Percentiles rank a stretch among this genome's conserved stretches.
These are phyloP conservation scores for Tillandsia leiboldiana DNA, from an alignment of 176 grass and related monocot species.

Conservation along the genomic window DNA sequence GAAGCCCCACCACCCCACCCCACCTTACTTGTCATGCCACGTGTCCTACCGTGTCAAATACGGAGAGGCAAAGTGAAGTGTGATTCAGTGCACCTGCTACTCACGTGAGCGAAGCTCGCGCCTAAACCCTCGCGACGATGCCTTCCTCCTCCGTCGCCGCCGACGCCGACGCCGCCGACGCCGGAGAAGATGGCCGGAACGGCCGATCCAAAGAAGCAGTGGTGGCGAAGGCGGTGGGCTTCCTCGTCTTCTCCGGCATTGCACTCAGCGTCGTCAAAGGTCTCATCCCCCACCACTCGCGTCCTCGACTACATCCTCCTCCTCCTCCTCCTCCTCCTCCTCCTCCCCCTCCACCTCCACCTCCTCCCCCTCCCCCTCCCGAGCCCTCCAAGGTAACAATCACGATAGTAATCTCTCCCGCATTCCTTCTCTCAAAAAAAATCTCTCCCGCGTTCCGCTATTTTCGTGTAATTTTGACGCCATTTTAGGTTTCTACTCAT, in stretches of 20 bases:
- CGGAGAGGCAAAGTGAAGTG: too few relatives aligned
- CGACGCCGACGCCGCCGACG: background rate
- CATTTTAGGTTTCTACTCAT: background rate
- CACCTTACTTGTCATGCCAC: too few relatives aligned
- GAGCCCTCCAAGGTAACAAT: background rate
- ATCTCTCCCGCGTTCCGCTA: background rate
- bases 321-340: background rate
- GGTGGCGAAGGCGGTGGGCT: constrained; percentile 4
- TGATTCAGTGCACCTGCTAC: too few relatives aligned
- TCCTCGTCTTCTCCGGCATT: constrained; percentile 10
- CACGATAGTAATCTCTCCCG: background rate
- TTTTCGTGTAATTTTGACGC: background rate
- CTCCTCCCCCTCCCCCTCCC: background rate
- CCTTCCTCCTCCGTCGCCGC: background rate
- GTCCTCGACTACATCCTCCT: background rate
- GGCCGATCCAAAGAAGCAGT: background rate
- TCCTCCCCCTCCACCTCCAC: too few relatives aligned
- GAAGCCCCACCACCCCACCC: too few relatives aligned
- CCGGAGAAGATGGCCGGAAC: background rate
- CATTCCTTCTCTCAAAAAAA: too few relatives aligned
- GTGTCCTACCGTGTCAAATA: too few relatives aligned
- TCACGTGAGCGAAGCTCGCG: too few relatives aligned
- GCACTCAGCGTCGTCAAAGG: constrained; percentile 4
- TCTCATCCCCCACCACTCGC: background rate
- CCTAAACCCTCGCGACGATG: background rate